Conservation (phyloP, 768 basidiomycete species). For the Calocera cornea region DNA sequence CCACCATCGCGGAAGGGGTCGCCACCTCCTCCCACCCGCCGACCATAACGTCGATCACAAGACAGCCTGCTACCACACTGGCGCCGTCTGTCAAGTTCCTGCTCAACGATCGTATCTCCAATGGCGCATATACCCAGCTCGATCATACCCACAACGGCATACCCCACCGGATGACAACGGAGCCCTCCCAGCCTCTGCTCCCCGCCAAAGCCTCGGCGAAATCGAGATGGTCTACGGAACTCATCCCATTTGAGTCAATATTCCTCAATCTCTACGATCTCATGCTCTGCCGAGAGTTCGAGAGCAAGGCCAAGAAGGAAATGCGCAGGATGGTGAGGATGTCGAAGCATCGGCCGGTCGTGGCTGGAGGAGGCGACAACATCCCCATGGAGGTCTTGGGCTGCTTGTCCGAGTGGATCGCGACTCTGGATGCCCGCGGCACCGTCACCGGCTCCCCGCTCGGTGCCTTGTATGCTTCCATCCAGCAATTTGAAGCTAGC, state of each 20-base stretch:
- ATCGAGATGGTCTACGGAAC: conserved; percentile 14
- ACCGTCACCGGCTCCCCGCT: conserved; percentile 45
- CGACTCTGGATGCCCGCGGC: conserved; percentile 43
- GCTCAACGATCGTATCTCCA: background rate
- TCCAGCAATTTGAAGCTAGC: conserved; percentile 43
- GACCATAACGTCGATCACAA: background rate
- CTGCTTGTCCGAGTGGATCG: conserved; percentile 45
- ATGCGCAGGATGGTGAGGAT: background rate
- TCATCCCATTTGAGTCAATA: conserved; percentile 19
- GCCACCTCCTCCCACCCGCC: background rate
- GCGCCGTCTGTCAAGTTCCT: background rate
- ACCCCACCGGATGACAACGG: conserved; percentile 18
- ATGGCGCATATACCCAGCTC: background rate
- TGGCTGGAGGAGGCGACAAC: conserved; percentile 38
- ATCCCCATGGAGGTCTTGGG: conserved; percentile 44
- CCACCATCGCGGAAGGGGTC: background rate
- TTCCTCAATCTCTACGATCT: conserved; percentile 1
- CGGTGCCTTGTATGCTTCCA: conserved; percentile 36
- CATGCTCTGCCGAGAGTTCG: background rate
- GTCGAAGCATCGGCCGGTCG: conserved; percentile 23
- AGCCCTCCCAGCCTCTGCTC: conserved; percentile 31
- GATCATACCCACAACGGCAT: background rate
- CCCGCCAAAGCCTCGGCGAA: conserved; percentile 6
- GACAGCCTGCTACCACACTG: background rate
- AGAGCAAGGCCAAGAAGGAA: background rate